These are phyloP conservation scores for Plasmodium yoelii DNA, from an alignment of 169 alveolate species.

Conservation along the genomic window DNA sequence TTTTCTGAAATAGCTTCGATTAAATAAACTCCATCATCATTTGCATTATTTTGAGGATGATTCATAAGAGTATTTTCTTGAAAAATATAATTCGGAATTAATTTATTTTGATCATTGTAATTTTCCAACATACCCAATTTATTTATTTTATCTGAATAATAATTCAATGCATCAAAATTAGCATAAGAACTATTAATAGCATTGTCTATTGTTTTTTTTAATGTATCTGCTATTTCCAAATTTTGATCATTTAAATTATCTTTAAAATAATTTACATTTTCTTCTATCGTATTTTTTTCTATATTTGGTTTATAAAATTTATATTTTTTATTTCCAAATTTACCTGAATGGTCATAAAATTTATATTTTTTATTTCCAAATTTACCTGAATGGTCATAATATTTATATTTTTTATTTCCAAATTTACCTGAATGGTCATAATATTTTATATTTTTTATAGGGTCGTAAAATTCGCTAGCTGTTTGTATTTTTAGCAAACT, in stretches of 20 bases:
- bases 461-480: no score
- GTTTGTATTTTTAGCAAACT: no score
- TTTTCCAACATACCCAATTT: constrained; percentile 24
- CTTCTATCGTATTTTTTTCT: background rate
- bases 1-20: background rate
- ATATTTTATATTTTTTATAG: no score
- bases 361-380: no score
- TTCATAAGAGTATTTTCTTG: background rate
- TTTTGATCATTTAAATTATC: background rate
- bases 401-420: no score
- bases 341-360: no score
- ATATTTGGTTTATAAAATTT: no score
- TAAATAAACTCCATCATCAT: background rate
- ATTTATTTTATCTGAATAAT: constrained; percentile 34
- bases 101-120: background rate
- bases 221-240: background rate
- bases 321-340: no score
- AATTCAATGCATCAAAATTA: constrained; percentile 3
- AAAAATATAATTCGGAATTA: no score
- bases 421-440: no score
- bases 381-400: no score
- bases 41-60: background rate
- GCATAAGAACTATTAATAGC: constrained; percentile 40
- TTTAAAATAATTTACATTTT: background rate
- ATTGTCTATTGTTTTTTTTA: constrained; percentile 27